A percentile compares a stretch with the other conserved stretches of the same genome.
These are phyloP conservation scores for Epicoccum nigrum DNA, from an alignment of 2,329 filamentous ascomycete species.

Conservation along the genomic window DNA sequence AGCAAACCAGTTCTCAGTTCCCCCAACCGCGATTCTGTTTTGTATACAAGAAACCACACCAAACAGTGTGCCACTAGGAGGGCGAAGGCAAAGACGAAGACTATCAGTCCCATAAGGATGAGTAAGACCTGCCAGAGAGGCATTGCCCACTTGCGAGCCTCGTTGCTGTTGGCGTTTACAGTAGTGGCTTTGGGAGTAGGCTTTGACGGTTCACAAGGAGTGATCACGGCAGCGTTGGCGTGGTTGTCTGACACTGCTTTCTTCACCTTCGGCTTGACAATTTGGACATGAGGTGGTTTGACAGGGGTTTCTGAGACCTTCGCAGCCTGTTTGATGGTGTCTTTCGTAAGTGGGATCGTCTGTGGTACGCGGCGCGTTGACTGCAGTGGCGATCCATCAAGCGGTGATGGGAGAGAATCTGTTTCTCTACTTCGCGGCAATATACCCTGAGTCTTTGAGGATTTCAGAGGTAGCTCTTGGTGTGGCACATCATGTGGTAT, in stretches of 20 bases:
- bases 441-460: background rate
- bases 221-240: too few relatives aligned
- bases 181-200: background rate
- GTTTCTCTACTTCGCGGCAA: background rate
- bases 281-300: background rate
- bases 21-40: conserved; percentile 35
- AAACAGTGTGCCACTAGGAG: conserved; percentile 35
- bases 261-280: background rate
- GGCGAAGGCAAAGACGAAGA: conserved; percentile 28
- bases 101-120: conserved; percentile 15
- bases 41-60: conserved; percentile 39
- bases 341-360: background rate
- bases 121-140: conserved; percentile 1
- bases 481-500: background rate
- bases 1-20: conserved; percentile 31
- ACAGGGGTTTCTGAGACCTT: background rate
- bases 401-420: conserved; percentile 2
- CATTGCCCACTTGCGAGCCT: background rate
- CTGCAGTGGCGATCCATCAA: conserved; percentile 8
- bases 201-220: too few relatives aligned
- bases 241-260: too few relatives aligned
- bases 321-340: background rate
- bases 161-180: background rate
- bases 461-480: background rate
- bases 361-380: background rate